These are phyloP conservation scores for Dispira parvispora DNA, from an alignment of 192 early-diverging fungal genomes.

Conservation along the genomic window DNA sequence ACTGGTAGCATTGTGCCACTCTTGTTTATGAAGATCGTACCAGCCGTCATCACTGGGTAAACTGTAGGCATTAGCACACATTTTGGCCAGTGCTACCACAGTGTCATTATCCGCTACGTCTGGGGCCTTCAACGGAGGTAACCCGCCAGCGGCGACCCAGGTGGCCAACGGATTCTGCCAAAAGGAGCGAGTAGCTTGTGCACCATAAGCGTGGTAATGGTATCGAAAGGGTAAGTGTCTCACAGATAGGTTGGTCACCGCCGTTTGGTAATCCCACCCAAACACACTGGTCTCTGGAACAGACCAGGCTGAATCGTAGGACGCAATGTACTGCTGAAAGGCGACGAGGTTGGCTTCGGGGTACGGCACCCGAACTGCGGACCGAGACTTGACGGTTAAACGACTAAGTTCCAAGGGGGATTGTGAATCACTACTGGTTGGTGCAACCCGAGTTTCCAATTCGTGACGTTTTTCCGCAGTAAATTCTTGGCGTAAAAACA, in stretches of 20 bases:
- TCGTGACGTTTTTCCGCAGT: no score
- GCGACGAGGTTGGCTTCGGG: slow-evolving; percentile 14
- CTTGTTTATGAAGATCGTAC: slow-evolving; percentile 43
- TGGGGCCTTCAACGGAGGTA: slow-evolving; percentile 30
- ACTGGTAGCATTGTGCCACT: slow-evolving; percentile 41
- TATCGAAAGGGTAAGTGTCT: slow-evolving; percentile 10
- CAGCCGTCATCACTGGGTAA: slow-evolving; percentile 40
- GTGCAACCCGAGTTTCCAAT: no score
- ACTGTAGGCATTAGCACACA: slow-evolving; percentile 77
- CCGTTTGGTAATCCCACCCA: no score
- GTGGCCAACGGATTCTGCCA: neutral
- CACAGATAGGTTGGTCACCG: slow-evolving; percentile 5
- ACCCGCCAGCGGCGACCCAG: neutral
- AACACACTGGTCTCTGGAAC: slow-evolving; percentile 16
- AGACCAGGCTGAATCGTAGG: neutral
- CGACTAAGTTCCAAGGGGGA: neutral
- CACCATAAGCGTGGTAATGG: neutral
- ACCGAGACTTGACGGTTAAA: neutral
- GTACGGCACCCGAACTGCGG: slow-evolving; percentile 10
- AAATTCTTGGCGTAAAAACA: slow-evolving; percentile 19
- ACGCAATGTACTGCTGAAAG: neutral
- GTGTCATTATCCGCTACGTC: slow-evolving; percentile 56
- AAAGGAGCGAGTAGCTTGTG: neutral
- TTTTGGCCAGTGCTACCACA: slow-evolving; percentile 51
- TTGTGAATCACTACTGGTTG: slow-evolving; percentile 4